Percentiles rank a stretch among this genome's conserved stretches.
Conservation (phyloP, 2,329 filamentous ascomycete genomes). For the Talaromyces amestolkiae region DNA sequence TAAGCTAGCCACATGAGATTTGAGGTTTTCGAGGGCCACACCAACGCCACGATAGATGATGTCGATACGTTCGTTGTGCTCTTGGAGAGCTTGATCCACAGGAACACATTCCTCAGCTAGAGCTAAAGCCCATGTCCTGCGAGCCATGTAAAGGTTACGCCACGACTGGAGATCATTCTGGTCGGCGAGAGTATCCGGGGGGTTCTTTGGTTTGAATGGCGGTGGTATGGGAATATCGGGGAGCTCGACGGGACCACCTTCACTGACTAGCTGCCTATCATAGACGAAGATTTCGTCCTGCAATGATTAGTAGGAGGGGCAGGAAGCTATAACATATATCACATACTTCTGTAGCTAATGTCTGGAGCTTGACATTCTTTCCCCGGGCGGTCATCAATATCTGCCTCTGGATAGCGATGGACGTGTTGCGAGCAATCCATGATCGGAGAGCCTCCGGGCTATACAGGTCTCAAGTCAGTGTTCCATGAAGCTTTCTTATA, state of each 20-base stretch:
- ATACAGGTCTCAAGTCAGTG: constrained; percentile 23
- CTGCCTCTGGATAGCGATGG: constrained; percentile 73
- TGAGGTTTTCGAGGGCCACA: constrained; percentile 76
- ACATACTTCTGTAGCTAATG: constrained; percentile 72
- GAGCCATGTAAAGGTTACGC: constrained; percentile 79
- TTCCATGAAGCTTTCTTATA: neutral
- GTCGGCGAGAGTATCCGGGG: constrained; percentile 78
- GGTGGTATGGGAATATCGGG: constrained; percentile 53
- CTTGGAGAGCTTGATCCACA: constrained; percentile 61
- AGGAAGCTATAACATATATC: neutral
- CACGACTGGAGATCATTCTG: constrained; percentile 81
- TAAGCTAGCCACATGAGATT: constrained; percentile 47
- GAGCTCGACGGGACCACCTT: constrained; percentile 49
- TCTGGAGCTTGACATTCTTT: constrained; percentile 77
- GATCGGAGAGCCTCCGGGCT: constrained; percentile 81
- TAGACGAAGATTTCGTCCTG: constrained; percentile 90
- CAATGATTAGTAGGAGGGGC: neutral
- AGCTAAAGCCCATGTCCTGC: constrained; percentile 73
- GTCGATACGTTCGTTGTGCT: constrained; percentile 46
- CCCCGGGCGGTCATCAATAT: constrained; percentile 84
- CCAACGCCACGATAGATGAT: constrained; percentile 73
- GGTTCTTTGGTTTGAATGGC: constrained; percentile 58
- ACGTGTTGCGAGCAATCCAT: constrained; percentile 73
- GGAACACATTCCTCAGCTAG: constrained; percentile 67
- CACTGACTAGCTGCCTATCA: constrained; percentile 69